Evolutionary conservation across 2,329 filamentous ascomycete genomes (phyloP).

Genomic region (Colletotrichum chrysophilum): DNA sequence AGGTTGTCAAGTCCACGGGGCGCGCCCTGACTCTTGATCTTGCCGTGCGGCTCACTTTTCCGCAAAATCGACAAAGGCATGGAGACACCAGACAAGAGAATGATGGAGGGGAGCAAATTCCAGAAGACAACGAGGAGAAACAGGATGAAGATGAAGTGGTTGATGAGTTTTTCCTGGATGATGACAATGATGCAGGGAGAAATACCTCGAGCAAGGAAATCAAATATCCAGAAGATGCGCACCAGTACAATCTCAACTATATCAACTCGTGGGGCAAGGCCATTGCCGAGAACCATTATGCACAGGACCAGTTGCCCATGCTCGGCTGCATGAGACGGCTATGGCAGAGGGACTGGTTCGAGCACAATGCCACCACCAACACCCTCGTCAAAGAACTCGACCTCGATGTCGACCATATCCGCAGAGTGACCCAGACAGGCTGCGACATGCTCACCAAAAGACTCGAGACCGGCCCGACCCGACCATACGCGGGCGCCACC

Average conservation of each 20-base stretch:
- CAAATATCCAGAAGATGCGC: not conserved
- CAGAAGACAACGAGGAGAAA: not conserved
- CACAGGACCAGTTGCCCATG: conserved; percentile 2
- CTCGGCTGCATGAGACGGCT: not conserved
- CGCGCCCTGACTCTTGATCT: not conserved
- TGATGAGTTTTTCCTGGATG: not conserved
- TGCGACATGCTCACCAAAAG: not conserved
- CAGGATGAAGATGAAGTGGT: not conserved
- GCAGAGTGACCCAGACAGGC: not conserved
- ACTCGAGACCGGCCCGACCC: not conserved
- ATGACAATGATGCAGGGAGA: not conserved
- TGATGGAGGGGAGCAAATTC: too few species aligned
- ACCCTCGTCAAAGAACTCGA: not conserved
- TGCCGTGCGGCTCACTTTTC: not conserved
- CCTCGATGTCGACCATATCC: not conserved
- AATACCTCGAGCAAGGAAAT: not conserved
- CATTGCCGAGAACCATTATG: not conserved
- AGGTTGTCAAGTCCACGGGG: not conserved
- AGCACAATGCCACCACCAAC: not conserved
- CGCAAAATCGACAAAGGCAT: too few species aligned
- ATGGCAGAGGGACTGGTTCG: not conserved
- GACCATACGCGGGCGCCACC: not conserved
- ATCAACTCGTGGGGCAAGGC: not conserved
- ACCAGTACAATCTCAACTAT: not conserved
- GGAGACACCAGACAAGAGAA: too few species aligned